phyloP scores from a whole-genome alignment of 352 stramenopile genomes.

The Globisporangium nunn region DNA sequence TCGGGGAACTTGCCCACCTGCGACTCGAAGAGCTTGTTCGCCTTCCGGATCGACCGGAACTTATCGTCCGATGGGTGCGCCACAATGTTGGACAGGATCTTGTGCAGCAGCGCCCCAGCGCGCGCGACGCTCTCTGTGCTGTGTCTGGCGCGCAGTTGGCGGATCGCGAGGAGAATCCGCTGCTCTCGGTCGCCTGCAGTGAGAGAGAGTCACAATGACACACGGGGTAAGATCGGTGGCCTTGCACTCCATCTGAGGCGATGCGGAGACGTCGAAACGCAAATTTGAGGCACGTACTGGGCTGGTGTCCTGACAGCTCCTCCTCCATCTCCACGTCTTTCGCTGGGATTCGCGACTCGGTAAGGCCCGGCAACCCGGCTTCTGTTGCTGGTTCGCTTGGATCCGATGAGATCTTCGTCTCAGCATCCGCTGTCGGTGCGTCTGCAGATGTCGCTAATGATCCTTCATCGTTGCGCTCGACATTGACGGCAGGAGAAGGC shows the following conservation, averaged over 20 bases:
- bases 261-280: background rate
- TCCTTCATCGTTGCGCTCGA: background rate
- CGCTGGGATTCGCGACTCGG: background rate
- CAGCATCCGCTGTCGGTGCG: background rate
- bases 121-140: slow-evolving; percentile 21
- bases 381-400: background rate
- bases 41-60: slow-evolving; percentile 60
- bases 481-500: too few relatives aligned
- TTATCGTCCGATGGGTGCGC: slow-evolving; percentile 42
- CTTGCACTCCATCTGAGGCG: too few relatives aligned
- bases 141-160: slow-evolving; percentile 27
- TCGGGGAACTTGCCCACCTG: slow-evolving; percentile 43
- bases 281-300: slow-evolving; percentile 4
- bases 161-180: slow-evolving; percentile 37
- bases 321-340: slow-evolving; percentile 19
- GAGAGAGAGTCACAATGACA: background rate
- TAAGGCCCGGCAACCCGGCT: background rate
- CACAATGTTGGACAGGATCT: slow-evolving; percentile 76
- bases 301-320: slow-evolving; percentile 4
- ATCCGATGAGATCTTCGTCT: background rate
- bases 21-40: slow-evolving; percentile 48
- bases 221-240: background rate
- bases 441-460: background rate
- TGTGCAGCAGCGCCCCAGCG: slow-evolving; percentile 41
- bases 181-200: slow-evolving; percentile 47